Evolutionary conservation across 2,329 filamentous ascomycete species (phyloP), one percentile per base, ranked within the genome.

Genomic region (Sclerotinia sclerotiorum): DNA sequence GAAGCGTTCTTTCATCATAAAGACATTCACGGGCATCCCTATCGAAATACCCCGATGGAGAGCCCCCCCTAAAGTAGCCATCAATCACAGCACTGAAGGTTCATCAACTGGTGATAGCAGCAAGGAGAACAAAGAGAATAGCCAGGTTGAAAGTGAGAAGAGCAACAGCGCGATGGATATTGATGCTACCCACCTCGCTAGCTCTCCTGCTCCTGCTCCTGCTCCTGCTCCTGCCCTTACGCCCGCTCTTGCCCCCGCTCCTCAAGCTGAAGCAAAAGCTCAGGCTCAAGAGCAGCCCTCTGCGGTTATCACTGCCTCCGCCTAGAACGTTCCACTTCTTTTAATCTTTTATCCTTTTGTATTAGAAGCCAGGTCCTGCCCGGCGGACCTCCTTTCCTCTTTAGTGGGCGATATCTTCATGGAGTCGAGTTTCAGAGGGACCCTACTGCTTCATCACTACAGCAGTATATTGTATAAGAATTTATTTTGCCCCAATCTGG

Each of bases 21-120:
- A 97, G 84, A 97, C 90, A 79, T 98, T 98, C 79, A 97, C 94
- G 0, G 94, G 94, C 65, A 86, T 93, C 21, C 77, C 86, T 44
- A 97, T 94, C 93, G 87, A 90, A 72, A 84, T 97, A 58, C 85
- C 89, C 27, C 89, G 92, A 67, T 98, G 94, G 93, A 89, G 88
- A 65, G 90, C 92, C 46, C 90, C 90, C 44, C 81, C 84, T n/a
- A 87, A 85, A 78, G 77, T 79, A 32, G 80, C 80, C 7, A 81
- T 85, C 60, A 74, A 77, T 62, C 81, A 83, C 3, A 76, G 78
- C 32, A 77, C 81, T 0, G 83, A 84, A 60, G 82, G 82, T 17
- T 83, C 83, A 21, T 78, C 74, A 24, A 78, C 78, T 70, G 80
- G 79, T 17, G 79, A 83, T 75, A 88, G 85, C 80, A 85, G 83